Evolutionary conservation across 2,329 filamentous ascomycete species (phyloP).

Genomic region (Monilinia laxa): DNA sequence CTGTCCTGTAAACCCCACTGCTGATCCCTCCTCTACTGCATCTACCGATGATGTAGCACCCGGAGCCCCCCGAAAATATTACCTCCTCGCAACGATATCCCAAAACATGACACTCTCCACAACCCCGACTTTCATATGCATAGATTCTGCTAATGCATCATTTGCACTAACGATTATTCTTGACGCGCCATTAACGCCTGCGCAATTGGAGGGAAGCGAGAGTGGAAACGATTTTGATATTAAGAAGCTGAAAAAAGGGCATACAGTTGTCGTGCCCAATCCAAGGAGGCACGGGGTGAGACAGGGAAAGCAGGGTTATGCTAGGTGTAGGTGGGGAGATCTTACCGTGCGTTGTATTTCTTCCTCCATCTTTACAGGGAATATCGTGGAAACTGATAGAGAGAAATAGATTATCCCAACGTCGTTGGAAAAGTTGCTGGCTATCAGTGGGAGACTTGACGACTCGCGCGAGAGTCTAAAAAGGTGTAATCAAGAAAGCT

Average conservation of each 20-base stretch:
- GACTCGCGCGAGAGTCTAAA: constrained; percentile 7
- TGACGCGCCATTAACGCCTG: constrained; percentile 21
- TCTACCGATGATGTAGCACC: constrained; percentile 1
- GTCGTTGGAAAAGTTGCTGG: constrained; percentile 30
- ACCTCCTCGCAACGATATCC: constrained; percentile 34
- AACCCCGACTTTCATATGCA: constrained; percentile 37
- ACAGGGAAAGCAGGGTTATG: constrained; percentile 36
- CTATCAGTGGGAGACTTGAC: constrained; percentile 25
- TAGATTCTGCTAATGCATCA: constrained; percentile 27
- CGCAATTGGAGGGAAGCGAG: constrained; percentile 22
- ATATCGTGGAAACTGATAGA: background rate
- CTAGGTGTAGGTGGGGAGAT: constrained; percentile 28
- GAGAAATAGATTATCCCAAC: constrained; percentile 34
- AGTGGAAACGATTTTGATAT: constrained; percentile 29
- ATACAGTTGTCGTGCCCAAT: constrained; percentile 27
- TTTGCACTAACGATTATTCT: constrained; percentile 35
- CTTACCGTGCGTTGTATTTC: constrained; percentile 24
- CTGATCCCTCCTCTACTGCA: constrained; percentile 8
- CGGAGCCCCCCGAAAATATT: constrained; percentile 21
- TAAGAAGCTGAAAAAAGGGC: constrained; percentile 33
- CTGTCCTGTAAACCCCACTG: constrained; percentile 26
- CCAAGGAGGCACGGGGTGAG: constrained; percentile 31
- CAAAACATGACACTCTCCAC: constrained; percentile 38
- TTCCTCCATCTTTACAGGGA: background rate
- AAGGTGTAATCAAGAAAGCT: background rate